These are phyloP conservation scores for Melocanna baccifera DNA, from an alignment of 176 grass and related monocot species.

Conservation along the genomic window DNA sequence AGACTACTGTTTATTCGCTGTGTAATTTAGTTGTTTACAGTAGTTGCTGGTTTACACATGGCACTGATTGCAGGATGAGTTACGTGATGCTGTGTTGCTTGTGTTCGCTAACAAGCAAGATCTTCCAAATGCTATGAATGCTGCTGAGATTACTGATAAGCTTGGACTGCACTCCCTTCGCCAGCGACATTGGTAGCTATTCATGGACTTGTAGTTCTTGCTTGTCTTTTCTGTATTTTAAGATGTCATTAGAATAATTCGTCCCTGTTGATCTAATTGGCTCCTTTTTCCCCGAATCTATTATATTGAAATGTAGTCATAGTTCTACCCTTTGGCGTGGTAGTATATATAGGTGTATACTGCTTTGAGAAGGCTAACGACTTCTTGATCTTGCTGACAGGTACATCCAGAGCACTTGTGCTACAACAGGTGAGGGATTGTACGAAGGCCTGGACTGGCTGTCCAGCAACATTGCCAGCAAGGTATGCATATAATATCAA, in stretches of 20 bases:
- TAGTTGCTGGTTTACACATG: not conserved
- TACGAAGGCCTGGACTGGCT: conserved; percentile 72
- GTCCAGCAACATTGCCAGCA: conserved; percentile 74
- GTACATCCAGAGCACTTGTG: conserved; percentile 79
- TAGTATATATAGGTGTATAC: not conserved
- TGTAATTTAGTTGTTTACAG: not conserved
- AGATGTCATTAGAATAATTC: not conserved
- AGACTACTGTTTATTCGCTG: not conserved
- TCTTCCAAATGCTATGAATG: conserved; percentile 76
- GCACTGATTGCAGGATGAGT: conserved; percentile 46
- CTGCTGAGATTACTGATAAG: conserved; percentile 68
- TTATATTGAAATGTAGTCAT: not conserved
- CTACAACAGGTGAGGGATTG: conserved; percentile 66
- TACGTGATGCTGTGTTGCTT: conserved; percentile 67
- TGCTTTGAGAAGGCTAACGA: not conserved
- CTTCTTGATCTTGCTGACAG: conserved; percentile 23
- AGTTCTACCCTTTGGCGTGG: not conserved
- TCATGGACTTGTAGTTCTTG: not conserved
- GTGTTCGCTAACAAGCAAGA: conserved; percentile 81
- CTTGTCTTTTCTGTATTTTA: not conserved
- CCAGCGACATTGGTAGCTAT: conserved; percentile 60
- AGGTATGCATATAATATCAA: conserved; percentile 18
- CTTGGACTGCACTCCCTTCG: conserved; percentile 72
- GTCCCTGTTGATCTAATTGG: not conserved
- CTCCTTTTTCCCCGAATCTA: not conserved